Evolutionary conservation across 345 rosid species (phyloP).

Genomic region (Melaleuca quinquenervia): DNA sequence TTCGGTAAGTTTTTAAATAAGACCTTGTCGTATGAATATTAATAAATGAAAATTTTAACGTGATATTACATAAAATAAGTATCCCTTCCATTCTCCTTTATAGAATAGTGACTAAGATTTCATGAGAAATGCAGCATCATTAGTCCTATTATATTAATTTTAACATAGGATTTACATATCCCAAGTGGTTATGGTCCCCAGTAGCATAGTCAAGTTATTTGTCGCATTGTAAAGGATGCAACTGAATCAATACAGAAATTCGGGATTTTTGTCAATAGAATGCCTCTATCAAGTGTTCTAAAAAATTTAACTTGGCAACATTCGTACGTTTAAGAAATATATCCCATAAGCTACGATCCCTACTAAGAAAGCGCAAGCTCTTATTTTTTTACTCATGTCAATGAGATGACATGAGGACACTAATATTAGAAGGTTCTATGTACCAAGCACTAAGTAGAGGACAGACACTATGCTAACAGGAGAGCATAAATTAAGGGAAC

Average conservation of each 20-base stretch:
- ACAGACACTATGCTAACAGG: fast-evolving
- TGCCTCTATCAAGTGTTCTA: too few species aligned
- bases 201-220: background rate
- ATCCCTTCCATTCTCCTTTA: background rate
- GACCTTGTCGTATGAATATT: too few species aligned
- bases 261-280: too few species aligned
- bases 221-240: too few species aligned
- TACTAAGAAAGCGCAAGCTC: background rate
- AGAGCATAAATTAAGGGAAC: background rate
- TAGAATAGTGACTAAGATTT: background rate
- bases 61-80: too few species aligned
- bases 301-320: background rate
- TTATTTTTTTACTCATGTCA: background rate
- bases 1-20: background rate
- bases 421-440: background rate
- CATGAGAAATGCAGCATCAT: background rate
- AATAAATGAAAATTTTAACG: background rate
- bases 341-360: background rate
- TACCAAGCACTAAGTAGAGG: too few species aligned
- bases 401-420: background rate
- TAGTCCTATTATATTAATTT: background rate
- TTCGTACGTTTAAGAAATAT: background rate
- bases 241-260: too few species aligned
- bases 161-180: background rate
- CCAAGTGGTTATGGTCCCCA: background rate